Evolutionary conservation across 176 grass and related monocot species (phyloP).

Genomic region (Oryza punctata): DNA sequence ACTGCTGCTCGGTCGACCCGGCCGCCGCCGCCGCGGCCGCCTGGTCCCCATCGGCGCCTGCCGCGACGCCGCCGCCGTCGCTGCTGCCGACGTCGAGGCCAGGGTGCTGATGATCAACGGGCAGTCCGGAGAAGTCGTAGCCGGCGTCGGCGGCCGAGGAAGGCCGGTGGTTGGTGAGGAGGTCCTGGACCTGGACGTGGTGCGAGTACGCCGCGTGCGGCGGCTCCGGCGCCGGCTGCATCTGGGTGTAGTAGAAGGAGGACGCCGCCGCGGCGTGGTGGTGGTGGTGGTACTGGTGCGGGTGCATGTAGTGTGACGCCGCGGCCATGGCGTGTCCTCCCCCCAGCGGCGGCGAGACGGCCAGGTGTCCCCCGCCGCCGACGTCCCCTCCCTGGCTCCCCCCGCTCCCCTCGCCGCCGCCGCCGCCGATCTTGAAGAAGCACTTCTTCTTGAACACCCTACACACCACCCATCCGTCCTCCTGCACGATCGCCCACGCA

Average conservation of each 20-base stretch:
- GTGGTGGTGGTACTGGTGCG: slow-evolving; percentile 59
- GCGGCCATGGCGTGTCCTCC: slow-evolving; percentile 24
- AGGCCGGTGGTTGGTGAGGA: slow-evolving; percentile 88
- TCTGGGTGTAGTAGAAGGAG: slow-evolving; percentile 76
- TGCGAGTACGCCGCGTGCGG: slow-evolving; percentile 54
- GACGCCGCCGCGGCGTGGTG: slow-evolving; percentile 34
- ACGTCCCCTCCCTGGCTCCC: slow-evolving; percentile 50
- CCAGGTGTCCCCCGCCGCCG: slow-evolving; percentile 41
- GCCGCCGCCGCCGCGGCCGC: neutral
- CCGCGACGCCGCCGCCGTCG: slow-evolving; percentile 31
- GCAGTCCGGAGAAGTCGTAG: slow-evolving; percentile 82
- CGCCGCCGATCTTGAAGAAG: slow-evolving; percentile 80
- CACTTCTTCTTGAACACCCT: slow-evolving; percentile 99
- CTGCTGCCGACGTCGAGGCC: slow-evolving; percentile 54
- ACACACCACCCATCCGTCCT: slow-evolving; percentile 97
- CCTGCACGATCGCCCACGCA: slow-evolving; percentile 50
- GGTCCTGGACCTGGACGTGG: slow-evolving; percentile 91
- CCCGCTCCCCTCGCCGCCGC: slow-evolving; percentile 46
- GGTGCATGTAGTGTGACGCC: slow-evolving; percentile 63
- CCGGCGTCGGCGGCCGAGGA: slow-evolving; percentile 19
- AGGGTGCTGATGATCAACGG: slow-evolving; percentile 51
- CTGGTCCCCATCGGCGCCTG: slow-evolving; percentile 32
- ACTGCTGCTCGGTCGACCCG: slow-evolving; percentile 46
- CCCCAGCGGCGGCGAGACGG: slow-evolving; percentile 34
- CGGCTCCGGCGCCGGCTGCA: slow-evolving; percentile 40